Conservation (phyloP, 192 early-diverging fungal genomes). For the Backusella westeae region DNA sequence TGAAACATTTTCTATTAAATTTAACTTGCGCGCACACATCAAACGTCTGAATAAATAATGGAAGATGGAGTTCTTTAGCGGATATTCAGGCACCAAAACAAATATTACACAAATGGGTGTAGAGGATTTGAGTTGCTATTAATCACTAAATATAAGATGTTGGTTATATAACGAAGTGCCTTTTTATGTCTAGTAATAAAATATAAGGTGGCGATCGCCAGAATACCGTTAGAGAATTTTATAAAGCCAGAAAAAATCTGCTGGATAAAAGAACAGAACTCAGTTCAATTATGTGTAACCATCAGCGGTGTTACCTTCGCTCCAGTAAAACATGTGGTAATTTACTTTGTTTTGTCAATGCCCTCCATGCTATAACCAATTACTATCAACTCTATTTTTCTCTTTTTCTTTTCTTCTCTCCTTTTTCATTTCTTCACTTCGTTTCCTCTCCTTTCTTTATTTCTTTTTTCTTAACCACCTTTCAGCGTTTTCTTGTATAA, state of each 20-base stretch:
- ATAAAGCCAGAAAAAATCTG: not conserved
- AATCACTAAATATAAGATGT: not conserved
- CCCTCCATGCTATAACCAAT: not conserved
- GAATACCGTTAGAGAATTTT: not conserved
- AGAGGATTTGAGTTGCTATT: not conserved
- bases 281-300: constrained; percentile 12
- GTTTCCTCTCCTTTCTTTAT: not conserved
- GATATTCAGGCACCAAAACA: not conserved
- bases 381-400: constrained; percentile 7
- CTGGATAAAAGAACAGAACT: not conserved
- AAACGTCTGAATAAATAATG: not conserved
- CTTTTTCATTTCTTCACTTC: not conserved
- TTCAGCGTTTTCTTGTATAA: not conserved
- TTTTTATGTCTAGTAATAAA: not conserved
- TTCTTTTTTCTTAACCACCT: not conserved
- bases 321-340: constrained; percentile 8
- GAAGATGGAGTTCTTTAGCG: not conserved
- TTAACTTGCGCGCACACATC: not conserved
- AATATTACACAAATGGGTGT: not conserved
- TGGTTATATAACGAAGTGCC: not conserved
- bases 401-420: not conserved
- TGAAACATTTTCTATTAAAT: not conserved
- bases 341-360: constrained; percentile 16
- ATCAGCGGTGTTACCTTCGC: constrained; percentile 1
- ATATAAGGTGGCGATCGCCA: not conserved